Percentiles rank a stretch among this genome's conserved stretches.
These are phyloP conservation scores for Darksidea phi DNA, from an alignment of 495 filamentous ascomycete species.

Conservation along the genomic window DNA sequence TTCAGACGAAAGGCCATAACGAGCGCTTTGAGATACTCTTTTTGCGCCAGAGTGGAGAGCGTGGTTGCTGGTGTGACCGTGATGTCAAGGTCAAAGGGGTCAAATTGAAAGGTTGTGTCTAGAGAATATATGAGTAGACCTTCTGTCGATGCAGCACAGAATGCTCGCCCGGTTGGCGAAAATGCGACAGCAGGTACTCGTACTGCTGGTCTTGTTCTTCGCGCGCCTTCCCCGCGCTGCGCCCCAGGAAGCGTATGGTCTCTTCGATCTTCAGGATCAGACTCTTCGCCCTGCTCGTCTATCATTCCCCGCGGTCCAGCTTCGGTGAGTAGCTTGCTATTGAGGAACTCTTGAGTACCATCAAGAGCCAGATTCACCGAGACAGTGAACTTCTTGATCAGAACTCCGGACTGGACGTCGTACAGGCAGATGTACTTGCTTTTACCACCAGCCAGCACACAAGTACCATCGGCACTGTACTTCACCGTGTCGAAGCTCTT, in stretches of 20 bases:
- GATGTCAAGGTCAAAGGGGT: constrained; percentile 94
- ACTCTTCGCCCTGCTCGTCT: constrained; percentile 82
- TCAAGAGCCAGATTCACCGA: constrained; percentile 90
- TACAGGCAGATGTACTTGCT: constrained; percentile 98
- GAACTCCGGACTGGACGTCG: constrained; percentile 78
- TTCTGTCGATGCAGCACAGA: constrained; percentile 94
- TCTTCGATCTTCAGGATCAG: constrained; percentile 80
- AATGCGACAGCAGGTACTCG: constrained; percentile 84
- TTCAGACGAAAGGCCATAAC: constrained; percentile 97
- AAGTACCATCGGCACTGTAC: constrained; percentile 89
- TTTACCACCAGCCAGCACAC: constrained; percentile 84
- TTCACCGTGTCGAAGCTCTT: constrained; percentile 85
- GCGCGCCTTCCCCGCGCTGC: constrained; percentile 75
- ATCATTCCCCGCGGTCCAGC: constrained; percentile 79
- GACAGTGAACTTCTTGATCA: constrained; percentile 93
- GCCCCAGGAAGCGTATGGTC: constrained; percentile 85
- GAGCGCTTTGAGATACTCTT: constrained; percentile 84
- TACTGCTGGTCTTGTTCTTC: constrained; percentile 76
- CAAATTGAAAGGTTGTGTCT: constrained; percentile 73
- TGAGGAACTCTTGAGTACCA: constrained; percentile 94
- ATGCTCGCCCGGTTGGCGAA: constrained; percentile 80
- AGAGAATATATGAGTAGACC: constrained; percentile 89
- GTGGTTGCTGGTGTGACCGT: constrained; percentile 83
- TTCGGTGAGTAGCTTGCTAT: constrained; percentile 86
- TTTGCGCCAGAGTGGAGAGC: constrained; percentile 68